These are phyloP conservation scores for Zygoascus meyerae DNA, from an alignment of 1,139 yeast species.

Conservation along the genomic window DNA sequence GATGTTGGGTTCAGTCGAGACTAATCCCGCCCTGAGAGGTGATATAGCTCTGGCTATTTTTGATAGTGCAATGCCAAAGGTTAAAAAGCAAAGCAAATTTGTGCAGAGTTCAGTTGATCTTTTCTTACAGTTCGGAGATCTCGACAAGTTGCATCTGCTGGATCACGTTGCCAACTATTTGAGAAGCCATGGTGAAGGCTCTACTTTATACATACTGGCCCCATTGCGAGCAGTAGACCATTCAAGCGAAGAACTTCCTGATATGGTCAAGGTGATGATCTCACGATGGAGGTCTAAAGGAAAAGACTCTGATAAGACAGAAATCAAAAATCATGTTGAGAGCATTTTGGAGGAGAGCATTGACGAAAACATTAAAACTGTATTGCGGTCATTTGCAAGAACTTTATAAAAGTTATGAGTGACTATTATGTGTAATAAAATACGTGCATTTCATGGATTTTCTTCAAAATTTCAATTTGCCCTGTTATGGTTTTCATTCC, in stretches of 20 bases:
- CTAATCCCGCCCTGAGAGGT: constrained; percentile 87
- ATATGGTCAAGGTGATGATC: constrained; percentile 59
- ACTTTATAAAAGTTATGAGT: constrained; percentile 1
- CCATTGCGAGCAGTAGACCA: constrained; percentile 54
- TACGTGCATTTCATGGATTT: neutral
- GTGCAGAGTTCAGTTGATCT: constrained; percentile 45
- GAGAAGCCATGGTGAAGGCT: constrained; percentile 24
- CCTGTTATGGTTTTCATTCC: constrained; percentile 12
- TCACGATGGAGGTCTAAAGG: constrained; percentile 51
- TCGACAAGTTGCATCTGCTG: constrained; percentile 63
- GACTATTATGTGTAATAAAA: neutral
- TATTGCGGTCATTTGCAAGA: constrained; percentile 8
- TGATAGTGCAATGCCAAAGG: constrained; percentile 54
- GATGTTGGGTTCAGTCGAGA: constrained; percentile 76
- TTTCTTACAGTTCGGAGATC: constrained; percentile 60
- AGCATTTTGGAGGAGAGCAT: constrained; percentile 16
- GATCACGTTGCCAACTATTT: constrained; percentile 57
- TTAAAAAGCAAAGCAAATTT: constrained; percentile 27
- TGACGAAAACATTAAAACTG: constrained; percentile 6
- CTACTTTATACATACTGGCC: constrained; percentile 44
- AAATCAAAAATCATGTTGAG: constrained; percentile 4
- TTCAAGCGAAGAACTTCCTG: constrained; percentile 45
- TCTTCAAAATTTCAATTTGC: neutral
- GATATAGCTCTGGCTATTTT: constrained; percentile 80
- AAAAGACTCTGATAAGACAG: constrained; percentile 20